Conservation (phyloP, 257 asterid species). For the Paulownia fortunei region DNA sequence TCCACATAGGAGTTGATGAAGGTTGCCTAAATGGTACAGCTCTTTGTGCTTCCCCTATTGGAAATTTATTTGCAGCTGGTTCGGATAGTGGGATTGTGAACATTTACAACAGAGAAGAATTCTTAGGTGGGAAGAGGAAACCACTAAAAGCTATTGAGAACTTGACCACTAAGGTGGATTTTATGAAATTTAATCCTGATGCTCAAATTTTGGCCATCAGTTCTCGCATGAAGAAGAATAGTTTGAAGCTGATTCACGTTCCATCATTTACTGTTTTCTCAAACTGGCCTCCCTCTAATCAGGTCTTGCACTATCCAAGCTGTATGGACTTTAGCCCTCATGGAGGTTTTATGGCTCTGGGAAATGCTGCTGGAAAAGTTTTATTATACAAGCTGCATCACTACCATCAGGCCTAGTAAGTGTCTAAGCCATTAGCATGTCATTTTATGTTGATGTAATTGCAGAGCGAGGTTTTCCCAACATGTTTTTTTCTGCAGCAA, state of each 20-base stretch:
- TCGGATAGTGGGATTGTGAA: conserved; percentile 89
- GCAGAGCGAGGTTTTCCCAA: not conserved
- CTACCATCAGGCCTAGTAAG: conserved; percentile 67
- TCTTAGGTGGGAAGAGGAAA: conserved; percentile 78
- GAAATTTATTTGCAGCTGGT: conserved; percentile 93
- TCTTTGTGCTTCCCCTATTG: conserved; percentile 66
- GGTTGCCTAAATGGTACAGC: conserved; percentile 88
- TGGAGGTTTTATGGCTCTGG: conserved; percentile 91
- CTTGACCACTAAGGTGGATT: conserved; percentile 77
- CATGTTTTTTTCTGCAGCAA: not conserved
- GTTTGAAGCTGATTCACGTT: conserved; percentile 76
- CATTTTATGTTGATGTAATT: not conserved
- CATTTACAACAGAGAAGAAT: conserved; percentile 67
- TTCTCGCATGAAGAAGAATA: conserved; percentile 86
- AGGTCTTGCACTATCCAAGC: conserved; percentile 57
- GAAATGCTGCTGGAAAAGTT: conserved; percentile 87
- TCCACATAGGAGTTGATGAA: conserved; percentile 84
- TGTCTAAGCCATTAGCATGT: not conserved
- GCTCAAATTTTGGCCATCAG: conserved; percentile 80
- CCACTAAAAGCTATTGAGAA: conserved; percentile 81
- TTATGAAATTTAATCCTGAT: conserved; percentile 76
- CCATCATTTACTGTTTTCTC: conserved; percentile 77
- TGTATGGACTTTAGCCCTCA: conserved; percentile 91
- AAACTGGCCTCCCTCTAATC: conserved; percentile 79
- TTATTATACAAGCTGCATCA: conserved; percentile 89